Conservation (phyloP, 208 protist species). For the Histomonas meleagridis region DNA sequence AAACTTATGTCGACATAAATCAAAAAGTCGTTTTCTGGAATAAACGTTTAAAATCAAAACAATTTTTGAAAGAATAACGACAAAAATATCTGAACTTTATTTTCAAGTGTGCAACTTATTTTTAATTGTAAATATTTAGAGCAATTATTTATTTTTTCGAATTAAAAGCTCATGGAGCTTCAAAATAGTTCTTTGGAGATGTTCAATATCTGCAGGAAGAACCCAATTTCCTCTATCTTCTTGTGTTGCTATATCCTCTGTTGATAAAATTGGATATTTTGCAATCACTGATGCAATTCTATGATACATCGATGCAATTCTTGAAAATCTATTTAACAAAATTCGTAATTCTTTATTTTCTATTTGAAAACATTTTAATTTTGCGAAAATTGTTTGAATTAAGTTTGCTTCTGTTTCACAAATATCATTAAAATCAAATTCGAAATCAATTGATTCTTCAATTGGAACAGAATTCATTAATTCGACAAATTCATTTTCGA, state of each 20-base stretch:
- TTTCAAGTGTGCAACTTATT: too few relatives aligned
- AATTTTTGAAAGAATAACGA: too few relatives aligned
- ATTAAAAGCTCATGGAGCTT: not conserved
- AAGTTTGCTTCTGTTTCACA: not conserved
- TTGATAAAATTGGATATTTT: not conserved
- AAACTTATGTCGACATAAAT: too few relatives aligned
- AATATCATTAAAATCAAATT: not conserved
- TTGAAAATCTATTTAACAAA: not conserved
- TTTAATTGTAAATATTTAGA: too few relatives aligned
- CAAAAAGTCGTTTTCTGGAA: too few relatives aligned
- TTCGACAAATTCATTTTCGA: not conserved
- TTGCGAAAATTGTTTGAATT: not conserved
- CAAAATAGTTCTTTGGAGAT: not conserved
- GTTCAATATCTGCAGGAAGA: not conserved
- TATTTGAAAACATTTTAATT: not conserved
- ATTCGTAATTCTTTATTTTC: not conserved
- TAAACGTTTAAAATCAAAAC: too few relatives aligned
- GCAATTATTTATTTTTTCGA: not conserved
- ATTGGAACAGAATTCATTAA: not conserved
- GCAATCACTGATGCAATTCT: not conserved
- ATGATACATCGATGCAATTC: not conserved
- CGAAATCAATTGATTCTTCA: not conserved
- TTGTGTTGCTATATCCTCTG: conserved; percentile 19
- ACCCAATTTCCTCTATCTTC: not conserved
- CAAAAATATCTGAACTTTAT: too few relatives aligned